phyloP scores from a whole-genome alignment of 208 protist genomes.

The Wallacemonas sp. region DNA sequence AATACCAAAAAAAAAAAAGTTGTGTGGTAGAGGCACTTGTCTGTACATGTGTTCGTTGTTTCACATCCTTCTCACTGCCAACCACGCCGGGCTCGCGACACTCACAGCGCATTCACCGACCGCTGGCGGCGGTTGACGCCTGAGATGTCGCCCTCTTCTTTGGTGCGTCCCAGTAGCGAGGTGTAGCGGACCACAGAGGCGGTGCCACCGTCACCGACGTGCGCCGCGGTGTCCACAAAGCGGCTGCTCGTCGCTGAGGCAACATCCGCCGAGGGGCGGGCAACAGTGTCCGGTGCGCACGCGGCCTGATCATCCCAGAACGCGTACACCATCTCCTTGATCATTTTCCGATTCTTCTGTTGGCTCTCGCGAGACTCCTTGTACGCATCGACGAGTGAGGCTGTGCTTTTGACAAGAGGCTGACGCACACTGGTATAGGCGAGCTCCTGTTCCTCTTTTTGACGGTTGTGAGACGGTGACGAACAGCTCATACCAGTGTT shows the following conservation, averaged over 20 bases:
- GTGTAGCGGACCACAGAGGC: neutral
- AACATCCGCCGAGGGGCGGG: too few relatives aligned
- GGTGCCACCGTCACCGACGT: neutral
- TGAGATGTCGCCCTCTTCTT: neutral
- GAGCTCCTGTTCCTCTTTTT: slow-evolving; percentile 7
- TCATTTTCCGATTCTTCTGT: neutral
- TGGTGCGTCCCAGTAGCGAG: neutral
- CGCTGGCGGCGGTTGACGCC: neutral
- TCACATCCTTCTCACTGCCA: too few relatives aligned
- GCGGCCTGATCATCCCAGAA: slow-evolving; percentile 2
- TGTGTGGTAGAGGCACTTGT: too few relatives aligned
- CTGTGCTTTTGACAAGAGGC: neutral
- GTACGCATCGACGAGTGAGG: neutral
- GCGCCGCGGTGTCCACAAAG: neutral
- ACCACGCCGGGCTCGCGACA: neutral
- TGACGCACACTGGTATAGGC: neutral
- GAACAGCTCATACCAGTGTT: neutral
- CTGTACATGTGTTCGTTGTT: too few relatives aligned
- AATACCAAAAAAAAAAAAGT: slow-evolving; percentile 1
- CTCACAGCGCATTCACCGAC: too few relatives aligned
- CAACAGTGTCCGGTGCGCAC: too few relatives aligned
- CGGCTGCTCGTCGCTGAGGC: neutral
- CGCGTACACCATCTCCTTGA: neutral
- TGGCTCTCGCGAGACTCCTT: neutral
- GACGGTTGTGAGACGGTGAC: neutral